phyloP scores from a whole-genome alignment of 148 eudicot genomes.

The Dianthus caryophyllus region DNA sequence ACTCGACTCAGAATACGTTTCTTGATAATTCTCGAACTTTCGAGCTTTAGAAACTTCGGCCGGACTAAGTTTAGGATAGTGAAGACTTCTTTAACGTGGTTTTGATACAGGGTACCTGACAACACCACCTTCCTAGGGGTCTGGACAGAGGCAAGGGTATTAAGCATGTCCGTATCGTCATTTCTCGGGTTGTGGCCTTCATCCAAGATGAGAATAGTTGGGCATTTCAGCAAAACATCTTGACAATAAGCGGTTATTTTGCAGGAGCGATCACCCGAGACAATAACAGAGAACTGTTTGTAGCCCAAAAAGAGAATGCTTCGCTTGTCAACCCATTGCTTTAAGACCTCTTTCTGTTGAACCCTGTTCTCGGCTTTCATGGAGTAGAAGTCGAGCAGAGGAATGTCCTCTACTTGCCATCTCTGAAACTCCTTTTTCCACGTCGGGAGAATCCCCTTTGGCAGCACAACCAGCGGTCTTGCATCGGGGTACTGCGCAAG shows the following conservation, averaged over 20 bases:
- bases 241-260: constrained; percentile 52
- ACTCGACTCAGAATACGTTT: constrained; percentile 62
- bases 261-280: constrained; percentile 48
- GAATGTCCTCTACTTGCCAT: constrained; percentile 92
- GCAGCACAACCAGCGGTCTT: constrained; percentile 80
- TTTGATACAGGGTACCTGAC: constrained; percentile 92
- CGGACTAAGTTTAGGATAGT: constrained; percentile 79
- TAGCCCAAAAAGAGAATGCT: constrained; percentile 82
- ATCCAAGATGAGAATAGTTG: constrained; percentile 70
- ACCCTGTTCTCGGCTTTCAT: constrained; percentile 68
- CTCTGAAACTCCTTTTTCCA: constrained; percentile 85
- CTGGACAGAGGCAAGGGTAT: constrained; percentile 64
- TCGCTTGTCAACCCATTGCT: constrained; percentile 57
- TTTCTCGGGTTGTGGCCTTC: constrained; percentile 96
- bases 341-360: constrained; percentile 70
- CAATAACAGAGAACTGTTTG: constrained; percentile 65
- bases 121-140: constrained; percentile 89
- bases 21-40: constrained; percentile 43
- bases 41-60: constrained; percentile 64
- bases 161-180: constrained; percentile 68
- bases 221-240: constrained; percentile 47
- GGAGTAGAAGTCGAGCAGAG: constrained; percentile 71
- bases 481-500: constrained; percentile 73
- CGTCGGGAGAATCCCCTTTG: constrained; percentile 66
- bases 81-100: constrained; percentile 88